Evolutionary conservation across 805 yeast species (phyloP).

Genomic region (Suhomyces kilbournensis): DNA sequence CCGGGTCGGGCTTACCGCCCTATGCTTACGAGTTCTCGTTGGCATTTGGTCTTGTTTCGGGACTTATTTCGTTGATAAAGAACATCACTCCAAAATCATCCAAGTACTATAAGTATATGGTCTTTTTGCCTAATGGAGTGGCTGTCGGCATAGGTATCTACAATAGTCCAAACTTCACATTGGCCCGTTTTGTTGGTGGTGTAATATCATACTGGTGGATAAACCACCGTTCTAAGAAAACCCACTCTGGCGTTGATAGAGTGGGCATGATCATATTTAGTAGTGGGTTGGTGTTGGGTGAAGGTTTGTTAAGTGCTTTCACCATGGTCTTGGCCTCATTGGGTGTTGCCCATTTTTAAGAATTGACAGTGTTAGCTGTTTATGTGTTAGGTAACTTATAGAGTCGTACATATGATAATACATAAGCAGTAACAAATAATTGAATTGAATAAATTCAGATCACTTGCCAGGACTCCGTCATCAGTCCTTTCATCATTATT

Average conservation of each 20-base stretch:
- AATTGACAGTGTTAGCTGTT: background rate
- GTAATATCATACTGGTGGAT: slow-evolving; percentile 60
- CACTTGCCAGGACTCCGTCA: background rate
- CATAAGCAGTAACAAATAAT: background rate
- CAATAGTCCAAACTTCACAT: slow-evolving; percentile 88
- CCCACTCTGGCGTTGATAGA: slow-evolving; percentile 41
- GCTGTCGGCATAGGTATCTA: slow-evolving; percentile 97
- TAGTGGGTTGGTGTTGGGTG: slow-evolving; percentile 91
- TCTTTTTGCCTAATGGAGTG: slow-evolving; percentile 85
- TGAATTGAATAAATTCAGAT: too few relatives aligned
- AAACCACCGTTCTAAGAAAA: slow-evolving; percentile 16
- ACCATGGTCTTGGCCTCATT: slow-evolving; percentile 75
- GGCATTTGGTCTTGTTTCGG: slow-evolving; percentile 66
- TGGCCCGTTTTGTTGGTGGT: slow-evolving; percentile 93
- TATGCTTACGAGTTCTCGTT: slow-evolving; percentile 61
- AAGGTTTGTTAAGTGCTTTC: slow-evolving; percentile 81
- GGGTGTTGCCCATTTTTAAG: slow-evolving; percentile 24
- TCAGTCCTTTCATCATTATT: background rate
- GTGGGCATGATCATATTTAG: slow-evolving; percentile 83
- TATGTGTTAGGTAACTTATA: background rate
- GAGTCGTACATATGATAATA: background rate
- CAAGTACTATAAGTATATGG: slow-evolving; percentile 38
- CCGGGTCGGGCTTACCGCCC: slow-evolving; percentile 88
- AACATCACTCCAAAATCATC: slow-evolving; percentile 49
- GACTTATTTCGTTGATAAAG: slow-evolving; percentile 60